Base-by-base conservation (phyloP, 164 flowering plant species). In the Euptelea pleiosperma region DNA sequence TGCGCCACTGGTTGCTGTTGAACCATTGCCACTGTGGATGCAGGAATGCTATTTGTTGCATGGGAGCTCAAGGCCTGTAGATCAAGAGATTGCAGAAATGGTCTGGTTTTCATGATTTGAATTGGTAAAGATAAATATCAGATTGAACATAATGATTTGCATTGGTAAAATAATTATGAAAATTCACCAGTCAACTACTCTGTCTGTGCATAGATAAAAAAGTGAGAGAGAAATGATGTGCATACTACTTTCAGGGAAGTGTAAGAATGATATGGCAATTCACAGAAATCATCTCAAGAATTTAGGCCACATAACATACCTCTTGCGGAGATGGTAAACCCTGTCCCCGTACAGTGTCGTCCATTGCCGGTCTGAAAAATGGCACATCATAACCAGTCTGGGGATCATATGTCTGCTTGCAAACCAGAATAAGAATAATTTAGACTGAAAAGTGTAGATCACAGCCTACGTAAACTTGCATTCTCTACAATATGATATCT, bases 1-100 rank as follows among this genome's bases (percentile, higher is more conserved):
- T 86, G 96, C 15, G 87, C 74, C 34, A 85, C 46, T 8, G 76
- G 81, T 56, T 80, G 93, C 52, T 86, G 96, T 61, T 86, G 91
- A 28, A 84, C 66, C 84, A 83, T 79, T 48, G 90, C 70, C 22
- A 80, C 71, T 7, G 95, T 47, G 41, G 96, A 79, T 33, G 84
- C 73, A 31, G 91, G 77, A 54, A 70, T 72, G 71, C 70, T 71
- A 61, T 79, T 82, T 39, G 81, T 71, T 14, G 74, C 19, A 55
- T 86, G 88, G 0, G 91, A 70, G 48, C 62, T 73, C 50, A 85
- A 65, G 42, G 66, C 83, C 98, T 91, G 82, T 15, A 59, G 24
- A 31, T 14, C 39, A 57, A 58, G 16, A 15, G 22, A 24, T 15
- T 47, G 12, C 33, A 46, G 14, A n/a, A n/a, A n/a, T n/a, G n/a